Percentiles rank a stretch among this genome's conserved stretches.
phyloP scores from a whole-genome alignment of 768 basidiomycete species.

The Lepiota venenata region DNA sequence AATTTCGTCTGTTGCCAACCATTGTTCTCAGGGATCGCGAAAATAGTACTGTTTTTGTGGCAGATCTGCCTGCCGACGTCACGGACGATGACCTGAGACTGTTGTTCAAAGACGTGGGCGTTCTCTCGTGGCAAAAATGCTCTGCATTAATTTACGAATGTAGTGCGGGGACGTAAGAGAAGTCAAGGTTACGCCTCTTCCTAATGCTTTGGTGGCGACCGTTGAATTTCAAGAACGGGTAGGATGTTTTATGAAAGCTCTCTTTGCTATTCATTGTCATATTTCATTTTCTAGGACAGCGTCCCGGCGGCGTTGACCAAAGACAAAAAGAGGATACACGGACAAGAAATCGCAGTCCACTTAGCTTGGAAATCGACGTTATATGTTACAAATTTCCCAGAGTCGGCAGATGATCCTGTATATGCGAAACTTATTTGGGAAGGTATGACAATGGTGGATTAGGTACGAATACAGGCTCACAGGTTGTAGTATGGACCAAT shows the following conservation, averaged over 20 bases:
- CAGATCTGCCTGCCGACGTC: conserved; percentile 54
- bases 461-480: background rate
- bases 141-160: background rate
- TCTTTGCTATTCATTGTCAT: background rate
- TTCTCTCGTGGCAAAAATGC: background rate
- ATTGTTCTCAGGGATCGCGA: conserved; percentile 77
- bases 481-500: conserved; percentile 74
- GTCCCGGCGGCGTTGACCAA: conserved; percentile 88
- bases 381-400: conserved; percentile 95
- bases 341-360: conserved; percentile 78
- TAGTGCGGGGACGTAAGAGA: conserved; percentile 90
- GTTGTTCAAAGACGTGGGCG: conserved; percentile 81
- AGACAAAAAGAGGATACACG: conserved; percentile 86
- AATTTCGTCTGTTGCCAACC: background rate
- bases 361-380: conserved; percentile 93
- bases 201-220: conserved; percentile 66
- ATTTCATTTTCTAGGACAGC: conserved; percentile 48
- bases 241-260: conserved; percentile 16
- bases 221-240: conserved; percentile 82
- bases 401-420: conserved; percentile 73
- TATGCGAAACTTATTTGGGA: conserved; percentile 73
- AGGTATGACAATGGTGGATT: conserved; percentile 43
- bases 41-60: conserved; percentile 88
- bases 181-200: conserved; percentile 68
- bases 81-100: conserved; percentile 63